Conservation (phyloP, 2,329 filamentous ascomycete species). For the Cryphonectria radicalis region DNA sequence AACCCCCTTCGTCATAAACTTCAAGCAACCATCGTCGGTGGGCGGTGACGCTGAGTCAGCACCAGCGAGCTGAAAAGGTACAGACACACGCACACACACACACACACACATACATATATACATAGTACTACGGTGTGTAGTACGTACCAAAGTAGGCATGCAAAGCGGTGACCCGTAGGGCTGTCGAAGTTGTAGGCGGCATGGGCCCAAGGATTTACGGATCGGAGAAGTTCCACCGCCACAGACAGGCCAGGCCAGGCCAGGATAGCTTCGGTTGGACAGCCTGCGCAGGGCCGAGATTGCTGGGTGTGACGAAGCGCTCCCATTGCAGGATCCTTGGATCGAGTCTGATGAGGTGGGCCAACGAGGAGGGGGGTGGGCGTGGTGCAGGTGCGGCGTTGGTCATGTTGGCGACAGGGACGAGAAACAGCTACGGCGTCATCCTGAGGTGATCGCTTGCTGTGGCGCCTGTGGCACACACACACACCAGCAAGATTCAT, state of each 20-base stretch:
- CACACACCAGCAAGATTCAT: background rate
- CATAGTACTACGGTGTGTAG: background rate
- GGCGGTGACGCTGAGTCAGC: constrained; percentile 1
- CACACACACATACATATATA: no score
- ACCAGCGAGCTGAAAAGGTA: background rate
- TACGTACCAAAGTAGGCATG: background rate
- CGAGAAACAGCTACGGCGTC: constrained; percentile 16
- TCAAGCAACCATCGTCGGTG: background rate
- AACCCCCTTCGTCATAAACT: background rate
- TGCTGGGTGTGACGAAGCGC: constrained; percentile 4
- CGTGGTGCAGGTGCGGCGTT: background rate
- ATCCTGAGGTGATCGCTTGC: background rate
- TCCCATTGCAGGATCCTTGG: constrained; percentile 4
- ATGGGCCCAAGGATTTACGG: background rate
- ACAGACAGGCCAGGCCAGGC: background rate
- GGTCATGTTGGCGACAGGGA: background rate
- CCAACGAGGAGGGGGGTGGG: background rate
- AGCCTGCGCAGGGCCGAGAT: background rate
- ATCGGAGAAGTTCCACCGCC: constrained; percentile 4
- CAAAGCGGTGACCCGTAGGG: background rate
- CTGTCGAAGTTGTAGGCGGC: constrained; percentile 7
- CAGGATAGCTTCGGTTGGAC: background rate
- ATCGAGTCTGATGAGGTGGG: background rate
- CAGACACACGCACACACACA: background rate
- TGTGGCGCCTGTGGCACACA: constrained; percentile 7